Evolutionary conservation across 192 early-diverging fungal genomes (phyloP).

Genomic region (Cetraspora pellucida): DNA sequence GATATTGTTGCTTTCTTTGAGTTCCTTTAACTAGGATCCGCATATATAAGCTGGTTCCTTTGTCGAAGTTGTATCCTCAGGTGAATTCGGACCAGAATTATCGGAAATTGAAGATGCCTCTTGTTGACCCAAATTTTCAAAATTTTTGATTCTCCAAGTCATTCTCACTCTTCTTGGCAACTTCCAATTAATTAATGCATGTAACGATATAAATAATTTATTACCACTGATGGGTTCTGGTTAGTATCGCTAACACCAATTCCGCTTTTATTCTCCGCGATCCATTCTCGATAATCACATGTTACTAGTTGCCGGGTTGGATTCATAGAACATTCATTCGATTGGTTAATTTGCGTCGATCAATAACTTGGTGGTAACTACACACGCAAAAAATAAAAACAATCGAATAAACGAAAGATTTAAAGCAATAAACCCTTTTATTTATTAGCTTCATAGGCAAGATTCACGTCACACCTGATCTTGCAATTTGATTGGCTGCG

Average conservation of each 20-base stretch:
- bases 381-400: no score
- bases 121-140: not conserved
- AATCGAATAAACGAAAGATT: no score
- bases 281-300: conserved; percentile 85
- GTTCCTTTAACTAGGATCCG: conserved; percentile 34
- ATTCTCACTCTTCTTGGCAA: not conserved
- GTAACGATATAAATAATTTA: conserved; percentile 29
- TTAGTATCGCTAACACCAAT: conserved; percentile 76
- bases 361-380: no score
- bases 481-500: no score
- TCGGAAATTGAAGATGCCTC: conserved; percentile 10
- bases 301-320: no score
- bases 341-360: no score
- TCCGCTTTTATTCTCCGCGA: conserved; percentile 77
- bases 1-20: conserved; percentile 38
- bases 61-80: conserved; percentile 27
- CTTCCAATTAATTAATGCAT: not conserved
- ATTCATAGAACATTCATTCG: no score
- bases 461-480: no score
- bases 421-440: no score
- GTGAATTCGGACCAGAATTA: not conserved
- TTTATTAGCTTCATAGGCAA: no score
- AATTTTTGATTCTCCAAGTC: not conserved
- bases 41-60: conserved; percentile 41
- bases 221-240: conserved; percentile 66